Evolutionary conservation across 345 rosid species (phyloP).

Genomic region (Pseudoturritis turrita): DNA sequence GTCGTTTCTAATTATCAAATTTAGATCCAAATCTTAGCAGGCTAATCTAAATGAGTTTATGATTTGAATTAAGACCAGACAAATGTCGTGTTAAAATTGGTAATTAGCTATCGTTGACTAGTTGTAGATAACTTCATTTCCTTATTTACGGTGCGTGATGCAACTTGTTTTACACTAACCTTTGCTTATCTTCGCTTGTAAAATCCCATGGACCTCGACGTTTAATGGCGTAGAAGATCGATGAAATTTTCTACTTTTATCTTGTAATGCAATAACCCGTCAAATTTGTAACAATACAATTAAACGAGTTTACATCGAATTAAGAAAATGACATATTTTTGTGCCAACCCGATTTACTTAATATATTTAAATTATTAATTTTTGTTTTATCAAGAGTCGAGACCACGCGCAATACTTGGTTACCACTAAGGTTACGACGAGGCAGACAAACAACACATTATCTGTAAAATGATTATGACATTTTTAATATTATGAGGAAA

Average conservation of each 20-base stretch:
- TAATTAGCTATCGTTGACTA: background rate
- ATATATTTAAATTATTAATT: background rate
- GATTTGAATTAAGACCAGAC: background rate
- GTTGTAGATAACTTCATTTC: background rate
- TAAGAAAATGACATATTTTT: constrained; percentile 6
- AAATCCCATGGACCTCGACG: background rate
- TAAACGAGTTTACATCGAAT: background rate
- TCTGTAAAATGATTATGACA: constrained; percentile 16
- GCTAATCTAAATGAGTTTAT: too few species aligned
- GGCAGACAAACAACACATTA: constrained; percentile 15
- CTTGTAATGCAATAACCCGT: background rate
- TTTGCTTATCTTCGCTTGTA: background rate
- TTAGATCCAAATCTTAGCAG: too few species aligned
- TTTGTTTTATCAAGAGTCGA: background rate
- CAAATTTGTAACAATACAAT: background rate
- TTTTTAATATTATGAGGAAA: background rate
- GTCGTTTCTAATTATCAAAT: too few species aligned
- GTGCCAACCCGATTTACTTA: background rate
- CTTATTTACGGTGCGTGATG: background rate
- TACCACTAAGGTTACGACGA: constrained; percentile 29
- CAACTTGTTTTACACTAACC: background rate
- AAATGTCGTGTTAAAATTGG: background rate
- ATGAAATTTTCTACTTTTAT: background rate
- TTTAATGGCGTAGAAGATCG: background rate
- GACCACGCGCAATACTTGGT: constrained; percentile 21